Conservation (phyloP, 306 rosid species). For the Pyrus betulifolia region DNA sequence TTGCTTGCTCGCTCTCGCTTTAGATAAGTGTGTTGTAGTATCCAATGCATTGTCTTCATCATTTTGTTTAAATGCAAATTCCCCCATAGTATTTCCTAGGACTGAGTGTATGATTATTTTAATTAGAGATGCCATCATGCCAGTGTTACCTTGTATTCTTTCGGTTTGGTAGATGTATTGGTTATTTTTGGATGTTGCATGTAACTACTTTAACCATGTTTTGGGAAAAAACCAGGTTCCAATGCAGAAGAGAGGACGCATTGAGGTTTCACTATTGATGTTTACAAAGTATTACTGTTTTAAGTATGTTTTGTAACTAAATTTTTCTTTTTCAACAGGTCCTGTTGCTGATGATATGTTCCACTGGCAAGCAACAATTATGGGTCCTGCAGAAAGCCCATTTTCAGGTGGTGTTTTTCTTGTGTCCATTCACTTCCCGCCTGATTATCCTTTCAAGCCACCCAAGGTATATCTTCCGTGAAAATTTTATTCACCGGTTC, state of each 20-base stretch:
- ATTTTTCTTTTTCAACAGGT: conserved; percentile 8
- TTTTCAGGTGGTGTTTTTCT: conserved; percentile 54
- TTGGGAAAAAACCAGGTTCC: neutral
- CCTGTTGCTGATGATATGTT: conserved; percentile 48
- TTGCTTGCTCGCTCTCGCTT: neutral
- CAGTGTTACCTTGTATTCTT: neutral
- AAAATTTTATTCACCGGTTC: neutral
- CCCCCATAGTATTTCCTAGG: neutral
- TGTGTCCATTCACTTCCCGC: conserved; percentile 54
- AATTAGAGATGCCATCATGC: too few relatives aligned
- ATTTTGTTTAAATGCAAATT: neutral
- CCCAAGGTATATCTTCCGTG: conserved; percentile 29
- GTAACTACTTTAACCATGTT: neutral
- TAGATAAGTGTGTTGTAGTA: neutral
- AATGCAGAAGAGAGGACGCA: neutral
- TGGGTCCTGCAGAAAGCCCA: conserved; percentile 55
- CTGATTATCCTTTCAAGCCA: conserved; percentile 57
- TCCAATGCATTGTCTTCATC: neutral
- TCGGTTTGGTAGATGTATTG: neutral
- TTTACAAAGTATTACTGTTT: neutral
- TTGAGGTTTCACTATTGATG: neutral
- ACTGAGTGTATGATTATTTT: neutral
- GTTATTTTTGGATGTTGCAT: neutral
- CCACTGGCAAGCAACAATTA: conserved; percentile 53
- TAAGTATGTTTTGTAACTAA: neutral